Evolutionary conservation across 768 basidiomycete species (phyloP).

Genomic region (Dioszegia crocea): DNA sequence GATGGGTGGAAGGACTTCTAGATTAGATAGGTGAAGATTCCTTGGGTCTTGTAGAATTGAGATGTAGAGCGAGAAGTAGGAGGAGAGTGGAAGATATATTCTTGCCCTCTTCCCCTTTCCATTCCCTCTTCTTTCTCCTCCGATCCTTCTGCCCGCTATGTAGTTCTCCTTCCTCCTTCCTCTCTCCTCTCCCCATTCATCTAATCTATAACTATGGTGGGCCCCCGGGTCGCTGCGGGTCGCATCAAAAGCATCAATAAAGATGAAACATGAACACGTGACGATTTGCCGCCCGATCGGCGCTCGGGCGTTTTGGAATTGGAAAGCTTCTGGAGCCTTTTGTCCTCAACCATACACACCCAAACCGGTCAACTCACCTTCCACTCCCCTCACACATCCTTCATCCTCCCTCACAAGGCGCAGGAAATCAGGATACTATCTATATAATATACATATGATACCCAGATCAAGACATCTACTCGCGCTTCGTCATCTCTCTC

Average conservation of each 20-base stretch:
- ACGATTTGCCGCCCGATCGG: too few relatives aligned
- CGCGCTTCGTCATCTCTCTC: slow-evolving; percentile 2
- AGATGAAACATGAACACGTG: too few relatives aligned
- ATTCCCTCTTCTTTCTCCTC: too few relatives aligned
- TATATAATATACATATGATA: slow-evolving; percentile 1
- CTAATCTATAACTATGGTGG: not conserved
- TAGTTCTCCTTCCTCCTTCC: too few relatives aligned
- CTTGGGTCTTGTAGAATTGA: not conserved
- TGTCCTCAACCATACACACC: not conserved
- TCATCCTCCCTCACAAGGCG: not conserved
- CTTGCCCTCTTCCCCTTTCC: too few relatives aligned
- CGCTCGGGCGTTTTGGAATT: too few relatives aligned
- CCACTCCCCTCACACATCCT: not conserved
- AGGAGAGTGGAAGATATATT: too few relatives aligned
- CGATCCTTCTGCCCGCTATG: too few relatives aligned
- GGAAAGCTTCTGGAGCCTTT: not conserved
- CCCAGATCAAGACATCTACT: slow-evolving; percentile 1
- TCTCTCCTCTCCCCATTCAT: not conserved
- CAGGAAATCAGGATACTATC: not conserved
- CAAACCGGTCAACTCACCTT: not conserved
- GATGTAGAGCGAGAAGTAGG: too few relatives aligned
- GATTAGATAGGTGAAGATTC: not conserved
- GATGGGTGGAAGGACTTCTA: slow-evolving; percentile 80
- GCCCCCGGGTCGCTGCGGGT: too few relatives aligned
- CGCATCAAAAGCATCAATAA: too few relatives aligned